phyloP scores from a whole-genome alignment of 75 land plant species.

The Cunninghamia lanceolata region DNA sequence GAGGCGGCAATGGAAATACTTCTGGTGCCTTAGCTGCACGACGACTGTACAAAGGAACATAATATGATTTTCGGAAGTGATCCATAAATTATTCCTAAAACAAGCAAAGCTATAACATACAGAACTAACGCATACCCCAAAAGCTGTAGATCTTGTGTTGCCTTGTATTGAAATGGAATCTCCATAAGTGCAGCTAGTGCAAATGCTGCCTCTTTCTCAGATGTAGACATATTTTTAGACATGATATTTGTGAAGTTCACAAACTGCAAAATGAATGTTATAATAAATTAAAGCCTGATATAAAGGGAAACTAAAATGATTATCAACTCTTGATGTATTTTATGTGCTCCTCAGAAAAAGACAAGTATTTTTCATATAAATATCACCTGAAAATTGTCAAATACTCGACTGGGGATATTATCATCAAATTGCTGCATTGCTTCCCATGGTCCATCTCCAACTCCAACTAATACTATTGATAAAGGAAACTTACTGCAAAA shows the following conservation, averaged over 20 bases:
- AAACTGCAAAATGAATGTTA: constrained; percentile 49
- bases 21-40: background rate
- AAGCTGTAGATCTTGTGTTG: constrained; percentile 46
- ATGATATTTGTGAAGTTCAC: constrained; percentile 89
- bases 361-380: background rate
- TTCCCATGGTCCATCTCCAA: constrained; percentile 97
- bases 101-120: background rate
- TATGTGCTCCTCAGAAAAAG: background rate
- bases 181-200: constrained; percentile 96
- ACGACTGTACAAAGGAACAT: background rate
- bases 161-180: constrained; percentile 83
- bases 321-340: background rate
- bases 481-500: constrained; percentile 68
- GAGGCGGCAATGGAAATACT: constrained; percentile 1
- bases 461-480: constrained; percentile 86
- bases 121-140: constrained; percentile 29
- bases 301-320: background rate
- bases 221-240: constrained; percentile 47
- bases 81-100: background rate
- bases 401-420: constrained; percentile 60
- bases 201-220: constrained; percentile 82
- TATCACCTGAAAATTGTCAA: constrained; percentile 87
- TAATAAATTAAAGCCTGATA: background rate
- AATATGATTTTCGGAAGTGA: background rate
- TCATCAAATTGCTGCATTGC: constrained; percentile 83